phyloP scores from a whole-genome alignment of 305 asterid genomes.

The Fraxinus paxiana region DNA sequence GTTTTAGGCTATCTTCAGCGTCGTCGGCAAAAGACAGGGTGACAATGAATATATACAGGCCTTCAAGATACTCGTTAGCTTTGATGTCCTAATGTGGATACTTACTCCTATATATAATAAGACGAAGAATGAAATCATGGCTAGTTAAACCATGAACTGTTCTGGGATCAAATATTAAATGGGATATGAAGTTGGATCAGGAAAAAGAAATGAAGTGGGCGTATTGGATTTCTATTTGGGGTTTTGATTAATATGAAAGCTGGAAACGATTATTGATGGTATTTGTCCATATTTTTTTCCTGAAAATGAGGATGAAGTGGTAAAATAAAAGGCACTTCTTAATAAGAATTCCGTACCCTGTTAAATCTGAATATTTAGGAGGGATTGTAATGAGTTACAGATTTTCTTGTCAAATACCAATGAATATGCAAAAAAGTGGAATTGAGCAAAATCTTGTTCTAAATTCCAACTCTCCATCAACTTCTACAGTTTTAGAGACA shows the following conservation, averaged over 20 bases:
- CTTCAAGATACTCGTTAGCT: slow-evolving; percentile 3
- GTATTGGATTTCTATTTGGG: background rate
- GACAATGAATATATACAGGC: slow-evolving; percentile 1
- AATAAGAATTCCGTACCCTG: background rate
- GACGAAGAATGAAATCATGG: background rate
- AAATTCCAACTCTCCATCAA: background rate
- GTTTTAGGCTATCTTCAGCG: slow-evolving; percentile 9
- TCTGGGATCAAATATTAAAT: background rate
- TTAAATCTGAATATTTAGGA: background rate
- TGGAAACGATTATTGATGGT: background rate
- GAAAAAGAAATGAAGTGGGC: background rate
- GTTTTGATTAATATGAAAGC: background rate
- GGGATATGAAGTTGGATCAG: background rate
- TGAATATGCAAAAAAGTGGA: background rate
- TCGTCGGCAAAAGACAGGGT: slow-evolving; percentile 12
- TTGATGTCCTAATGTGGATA: background rate
- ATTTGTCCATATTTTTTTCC: background rate
- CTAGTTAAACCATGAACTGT: background rate
- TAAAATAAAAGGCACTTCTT: background rate
- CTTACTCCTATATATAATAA: background rate
- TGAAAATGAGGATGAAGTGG: background rate
- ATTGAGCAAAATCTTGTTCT: background rate
- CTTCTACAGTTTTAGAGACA: background rate
- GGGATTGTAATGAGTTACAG: background rate
- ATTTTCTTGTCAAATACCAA: background rate